phyloP scores from a whole-genome alignment of 768 basidiomycete species.

The Auriscalpium orientale region DNA sequence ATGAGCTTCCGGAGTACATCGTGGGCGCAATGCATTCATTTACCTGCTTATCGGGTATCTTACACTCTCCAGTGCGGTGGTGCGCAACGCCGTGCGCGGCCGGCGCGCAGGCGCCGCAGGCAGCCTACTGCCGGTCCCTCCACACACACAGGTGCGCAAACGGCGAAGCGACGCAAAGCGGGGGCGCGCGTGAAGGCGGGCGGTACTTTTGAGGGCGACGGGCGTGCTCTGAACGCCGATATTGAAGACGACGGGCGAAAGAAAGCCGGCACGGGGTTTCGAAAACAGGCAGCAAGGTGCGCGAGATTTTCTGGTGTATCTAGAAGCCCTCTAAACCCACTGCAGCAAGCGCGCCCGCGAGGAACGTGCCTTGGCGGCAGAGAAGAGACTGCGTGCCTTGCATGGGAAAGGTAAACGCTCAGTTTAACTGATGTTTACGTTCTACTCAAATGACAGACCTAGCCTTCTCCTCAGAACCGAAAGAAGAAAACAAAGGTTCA shows the following conservation, averaged over 20 bases:
- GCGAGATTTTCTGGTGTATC: conserved; percentile 5
- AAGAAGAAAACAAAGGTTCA: not conserved
- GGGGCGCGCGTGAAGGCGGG: conserved; percentile 61
- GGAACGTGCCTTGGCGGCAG: conserved; percentile 69
- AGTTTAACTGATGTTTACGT: not conserved
- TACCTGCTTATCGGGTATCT: not conserved
- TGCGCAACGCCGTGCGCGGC: conserved; percentile 57
- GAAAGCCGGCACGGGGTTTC: conserved; percentile 51
- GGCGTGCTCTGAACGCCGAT: conserved; percentile 41
- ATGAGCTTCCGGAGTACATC: conserved; percentile 72
- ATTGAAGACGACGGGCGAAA: conserved; percentile 28
- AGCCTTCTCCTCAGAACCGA: not conserved
- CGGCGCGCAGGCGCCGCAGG: conserved; percentile 38
- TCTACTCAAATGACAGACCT: not conserved
- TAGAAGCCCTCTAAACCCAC: too few relatives aligned
- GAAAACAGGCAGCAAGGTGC: conserved; percentile 65
- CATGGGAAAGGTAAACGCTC: conserved; percentile 27
- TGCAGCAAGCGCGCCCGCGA: conserved; percentile 71
- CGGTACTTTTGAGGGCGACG: conserved; percentile 51
- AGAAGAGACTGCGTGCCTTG: conserved; percentile 47
- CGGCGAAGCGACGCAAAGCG: conserved; percentile 60
- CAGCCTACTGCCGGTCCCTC: conserved; percentile 41
- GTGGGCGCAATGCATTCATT: conserved; percentile 28
- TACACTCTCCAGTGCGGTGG: conserved; percentile 58
- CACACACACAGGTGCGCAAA: conserved; percentile 51